A percentile compares a stretch with the other conserved stretches of the same genome.
phyloP scores from a whole-genome alignment of 108 stramenopile genomes.

The Seminavis robusta region DNA sequence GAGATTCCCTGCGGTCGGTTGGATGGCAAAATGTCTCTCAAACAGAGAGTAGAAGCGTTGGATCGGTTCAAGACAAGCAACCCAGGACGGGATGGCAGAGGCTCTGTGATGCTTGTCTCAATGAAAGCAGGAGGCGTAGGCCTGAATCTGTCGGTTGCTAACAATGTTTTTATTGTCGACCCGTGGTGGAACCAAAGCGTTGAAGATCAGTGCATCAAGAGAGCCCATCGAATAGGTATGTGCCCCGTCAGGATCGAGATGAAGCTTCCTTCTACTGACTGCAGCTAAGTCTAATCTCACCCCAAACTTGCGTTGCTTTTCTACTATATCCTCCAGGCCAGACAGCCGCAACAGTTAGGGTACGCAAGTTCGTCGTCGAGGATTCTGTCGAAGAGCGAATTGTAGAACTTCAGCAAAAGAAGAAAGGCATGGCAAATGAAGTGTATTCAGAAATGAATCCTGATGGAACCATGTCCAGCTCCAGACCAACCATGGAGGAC shows the following conservation, averaged over 20 bases:
- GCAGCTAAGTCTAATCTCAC: not conserved
- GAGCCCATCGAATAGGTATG: not conserved
- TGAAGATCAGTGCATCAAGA: conserved; percentile 63
- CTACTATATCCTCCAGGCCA: conserved; percentile 85
- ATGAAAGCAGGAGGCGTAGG: conserved; percentile 88
- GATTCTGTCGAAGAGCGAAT: conserved; percentile 84
- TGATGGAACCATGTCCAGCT: conserved; percentile 15
- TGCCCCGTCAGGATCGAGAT: not conserved
- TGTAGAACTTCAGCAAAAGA: conserved; percentile 62
- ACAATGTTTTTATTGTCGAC: conserved; percentile 74
- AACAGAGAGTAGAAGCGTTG: conserved; percentile 62
- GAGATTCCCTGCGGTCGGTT: conserved; percentile 53
- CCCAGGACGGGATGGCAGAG: conserved; percentile 8
- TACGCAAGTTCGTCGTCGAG: conserved; percentile 75
- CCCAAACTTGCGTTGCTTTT: conserved; percentile 17
- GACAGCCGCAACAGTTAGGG: conserved; percentile 57
- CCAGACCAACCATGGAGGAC: conserved; percentile 73
- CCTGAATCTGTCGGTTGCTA: conserved; percentile 71
- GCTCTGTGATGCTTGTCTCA: conserved; percentile 71
- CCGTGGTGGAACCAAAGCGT: conserved; percentile 87
- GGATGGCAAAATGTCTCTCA: conserved; percentile 71
- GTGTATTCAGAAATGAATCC: conserved; percentile 34
- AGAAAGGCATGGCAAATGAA: conserved; percentile 71
- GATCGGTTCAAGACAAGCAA: conserved; percentile 47
- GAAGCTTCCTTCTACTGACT: not conserved